Evolutionary conservation across 805 yeast genomes (phyloP).

Genomic region (Ogataea allantospora): DNA sequence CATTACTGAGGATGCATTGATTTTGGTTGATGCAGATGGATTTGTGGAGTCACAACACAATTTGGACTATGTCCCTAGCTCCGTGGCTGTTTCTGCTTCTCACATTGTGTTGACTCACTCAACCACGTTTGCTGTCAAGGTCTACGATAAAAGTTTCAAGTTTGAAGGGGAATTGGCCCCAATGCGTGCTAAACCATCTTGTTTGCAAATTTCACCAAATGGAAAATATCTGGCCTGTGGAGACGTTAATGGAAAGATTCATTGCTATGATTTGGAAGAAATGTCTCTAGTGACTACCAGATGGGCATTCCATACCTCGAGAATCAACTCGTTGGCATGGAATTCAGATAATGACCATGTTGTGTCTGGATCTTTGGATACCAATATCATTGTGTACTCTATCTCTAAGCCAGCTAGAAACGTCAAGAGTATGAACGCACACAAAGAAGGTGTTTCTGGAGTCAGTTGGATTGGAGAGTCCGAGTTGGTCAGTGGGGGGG

Average conservation of each 20-base stretch:
- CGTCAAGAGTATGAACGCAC: conserved; percentile 73
- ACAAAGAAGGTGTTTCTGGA: conserved; percentile 80
- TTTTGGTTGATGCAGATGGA: conserved; percentile 35
- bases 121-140: conserved; percentile 36
- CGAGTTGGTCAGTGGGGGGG: conserved; percentile 66
- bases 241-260: conserved; percentile 81
- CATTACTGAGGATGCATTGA: conserved; percentile 43
- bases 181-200: conserved; percentile 61
- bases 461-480: conserved; percentile 62
- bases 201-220: conserved; percentile 67
- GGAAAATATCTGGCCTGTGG: conserved; percentile 76
- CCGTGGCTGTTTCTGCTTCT: conserved; percentile 44
- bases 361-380: conserved; percentile 81
- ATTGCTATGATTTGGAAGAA: conserved; percentile 59
- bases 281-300: conserved; percentile 69
- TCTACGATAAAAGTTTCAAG: conserved; percentile 34
- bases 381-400: conserved; percentile 75
- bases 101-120: conserved; percentile 52
- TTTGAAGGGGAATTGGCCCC: conserved; percentile 30
- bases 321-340: conserved; percentile 79
- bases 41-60: conserved; percentile 27
- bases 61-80: conserved; percentile 41
- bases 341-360: conserved; percentile 66
- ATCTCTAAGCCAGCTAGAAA: conserved; percentile 77
- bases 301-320: conserved; percentile 95